Percentiles rank a stretch among this genome's conserved stretches.
phyloP scores from a whole-genome alignment of 2,329 filamentous ascomycete genomes.

The Dichotomopilus funicola region DNA sequence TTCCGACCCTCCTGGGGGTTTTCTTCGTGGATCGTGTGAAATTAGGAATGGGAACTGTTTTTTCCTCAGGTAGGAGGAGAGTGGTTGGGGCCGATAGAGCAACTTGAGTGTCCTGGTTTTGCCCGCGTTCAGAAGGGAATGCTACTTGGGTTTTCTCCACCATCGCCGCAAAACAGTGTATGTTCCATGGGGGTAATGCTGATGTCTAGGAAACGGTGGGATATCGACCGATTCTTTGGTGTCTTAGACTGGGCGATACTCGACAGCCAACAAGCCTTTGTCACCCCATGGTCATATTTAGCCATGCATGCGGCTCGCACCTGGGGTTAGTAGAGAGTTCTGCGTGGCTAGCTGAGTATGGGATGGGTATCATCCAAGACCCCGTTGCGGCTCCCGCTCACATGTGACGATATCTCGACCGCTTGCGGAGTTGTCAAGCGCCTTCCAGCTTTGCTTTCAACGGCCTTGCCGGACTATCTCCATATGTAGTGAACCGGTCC shows the following conservation, averaged over 20 bases:
- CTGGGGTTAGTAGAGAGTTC: too few relatives aligned
- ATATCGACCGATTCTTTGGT: background rate
- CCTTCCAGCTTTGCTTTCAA: too few relatives aligned
- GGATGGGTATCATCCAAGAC: too few relatives aligned
- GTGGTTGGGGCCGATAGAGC: slow-evolving; percentile 16
- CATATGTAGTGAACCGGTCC: too few relatives aligned
- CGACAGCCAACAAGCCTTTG: background rate
- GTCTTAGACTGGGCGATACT: background rate
- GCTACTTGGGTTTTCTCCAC: slow-evolving; percentile 14
- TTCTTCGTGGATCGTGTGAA: slow-evolving; percentile 17
- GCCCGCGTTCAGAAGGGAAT: slow-evolving; percentile 13
- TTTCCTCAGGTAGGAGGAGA: slow-evolving; percentile 10
- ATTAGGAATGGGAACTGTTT: slow-evolving; percentile 3
- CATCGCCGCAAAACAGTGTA: background rate
- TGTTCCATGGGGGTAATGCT: background rate
- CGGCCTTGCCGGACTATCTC: too few relatives aligned
- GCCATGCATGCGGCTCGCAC: too few relatives aligned
- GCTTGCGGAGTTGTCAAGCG: too few relatives aligned
- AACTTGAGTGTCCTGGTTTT: slow-evolving; percentile 15
- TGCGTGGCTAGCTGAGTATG: too few relatives aligned
- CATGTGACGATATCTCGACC: too few relatives aligned
- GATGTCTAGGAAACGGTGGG: background rate
- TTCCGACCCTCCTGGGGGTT: slow-evolving; percentile 16
- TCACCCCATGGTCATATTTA: too few relatives aligned
- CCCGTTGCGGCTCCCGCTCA: too few relatives aligned